Evolutionary conservation across 2,329 filamentous ascomycete species (phyloP).

Genomic region (Didymellaceae sp.): DNA sequence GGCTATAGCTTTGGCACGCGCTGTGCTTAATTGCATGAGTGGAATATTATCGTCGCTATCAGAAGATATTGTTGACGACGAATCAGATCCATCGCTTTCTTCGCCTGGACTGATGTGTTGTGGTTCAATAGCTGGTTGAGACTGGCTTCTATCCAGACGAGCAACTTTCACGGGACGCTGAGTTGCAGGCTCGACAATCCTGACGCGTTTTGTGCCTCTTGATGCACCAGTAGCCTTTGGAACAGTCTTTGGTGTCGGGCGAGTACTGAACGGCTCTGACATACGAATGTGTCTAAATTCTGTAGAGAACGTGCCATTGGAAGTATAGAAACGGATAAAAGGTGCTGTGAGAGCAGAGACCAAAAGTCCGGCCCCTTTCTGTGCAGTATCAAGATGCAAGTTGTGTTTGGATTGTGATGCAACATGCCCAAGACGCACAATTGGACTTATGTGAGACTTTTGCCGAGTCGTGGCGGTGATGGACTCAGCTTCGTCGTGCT

Average conservation of each 20-base stretch:
- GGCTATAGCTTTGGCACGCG: neutral
- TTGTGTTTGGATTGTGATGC: neutral
- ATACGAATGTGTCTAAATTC: conserved; percentile 28
- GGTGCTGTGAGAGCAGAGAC: conserved; percentile 27
- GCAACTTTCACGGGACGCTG: conserved; percentile 22
- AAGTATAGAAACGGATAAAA: conserved; percentile 43
- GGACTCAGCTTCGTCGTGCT: neutral
- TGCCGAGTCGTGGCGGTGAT: neutral
- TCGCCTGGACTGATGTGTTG: too few relatives aligned
- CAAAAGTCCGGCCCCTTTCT: neutral
- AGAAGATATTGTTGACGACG: conserved; percentile 8
- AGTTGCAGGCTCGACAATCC: conserved; percentile 19
- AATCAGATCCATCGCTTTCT: conserved; percentile 15
- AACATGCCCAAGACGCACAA: neutral
- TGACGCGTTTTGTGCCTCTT: conserved; percentile 31
- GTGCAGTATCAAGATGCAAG: too few relatives aligned
- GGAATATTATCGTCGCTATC: conserved; percentile 21
- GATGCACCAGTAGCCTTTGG: neutral
- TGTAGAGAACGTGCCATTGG: conserved; percentile 56
- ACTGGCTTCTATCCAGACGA: neutral
- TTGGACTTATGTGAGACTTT: neutral
- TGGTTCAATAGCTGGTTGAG: neutral
- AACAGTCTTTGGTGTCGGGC: neutral
- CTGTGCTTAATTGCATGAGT: conserved; percentile 1
- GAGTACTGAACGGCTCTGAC: conserved; percentile 14